Evolutionary conservation across 805 yeast species (phyloP), one percentile per base, ranked within the genome.

Genomic region (Pichia paraexigua): DNA sequence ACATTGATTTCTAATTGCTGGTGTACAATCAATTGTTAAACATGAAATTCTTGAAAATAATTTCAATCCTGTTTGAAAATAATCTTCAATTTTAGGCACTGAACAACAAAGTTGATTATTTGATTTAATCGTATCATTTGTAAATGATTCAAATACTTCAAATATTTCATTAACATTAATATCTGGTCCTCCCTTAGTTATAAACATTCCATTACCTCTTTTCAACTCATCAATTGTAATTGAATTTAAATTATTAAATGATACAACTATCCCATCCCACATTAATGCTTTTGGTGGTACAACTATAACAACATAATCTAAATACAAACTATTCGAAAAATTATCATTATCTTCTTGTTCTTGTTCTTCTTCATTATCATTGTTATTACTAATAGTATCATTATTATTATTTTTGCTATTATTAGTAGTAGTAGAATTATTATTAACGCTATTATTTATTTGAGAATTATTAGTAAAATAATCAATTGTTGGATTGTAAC

Each of bases 201-300:
- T 77, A 48, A 88, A 66, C 28, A 87, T 63, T 57, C 85, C 75
- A 50, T 82, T 80, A 2, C 95, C 94, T 12, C 78, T 79, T 53
- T 75, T 77, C n/a, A 86, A 70, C 51, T 82, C 83, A 24, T 79
- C 71, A 3, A 76, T 67, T 0, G 82, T 78, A 3, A 77, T 69
- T 3, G 67, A 61, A 12, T 70, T 74, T 15, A 79, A 64, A 15
- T 74, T 72, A 18, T 51, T 45, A 7, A 87, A 64, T 43, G 81
- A 77, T 40, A 83, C 75, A 56, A 85, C 82, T 18, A 79, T 75
- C 5, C 97, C 97, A 54, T 86, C 90, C 98, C 98, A 92, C 46
- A 87, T 80, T 67, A 91, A 77, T 0, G 97, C 95, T 60, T 87
- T 87, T 2, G 83, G 76, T 0, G 96, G 90, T 59, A 87, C 82